phyloP scores from a whole-genome alignment of 306 rosid species.

The Arachis stenosperma region DNA sequence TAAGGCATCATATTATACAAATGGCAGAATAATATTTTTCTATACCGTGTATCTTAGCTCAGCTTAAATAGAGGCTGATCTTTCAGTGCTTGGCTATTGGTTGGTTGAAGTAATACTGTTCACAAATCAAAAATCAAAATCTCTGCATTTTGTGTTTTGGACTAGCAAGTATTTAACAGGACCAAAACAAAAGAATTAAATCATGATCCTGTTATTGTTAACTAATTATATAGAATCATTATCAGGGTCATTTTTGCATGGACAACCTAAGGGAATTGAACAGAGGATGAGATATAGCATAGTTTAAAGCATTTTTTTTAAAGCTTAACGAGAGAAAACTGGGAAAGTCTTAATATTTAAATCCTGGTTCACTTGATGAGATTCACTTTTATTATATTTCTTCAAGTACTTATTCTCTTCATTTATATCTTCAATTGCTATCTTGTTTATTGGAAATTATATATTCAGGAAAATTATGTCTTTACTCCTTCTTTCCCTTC shows the following conservation, averaged over 20 bases:
- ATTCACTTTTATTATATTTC: constrained; percentile 16
- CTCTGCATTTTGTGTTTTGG: neutral
- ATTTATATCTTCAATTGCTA: constrained; percentile 17
- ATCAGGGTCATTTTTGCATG: neutral
- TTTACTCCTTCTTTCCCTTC: neutral
- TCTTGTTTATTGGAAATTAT: neutral
- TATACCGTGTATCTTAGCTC: constrained; percentile 1
- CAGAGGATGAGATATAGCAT: constrained; percentile 4
- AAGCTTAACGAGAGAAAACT: neutral
- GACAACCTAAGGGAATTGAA: constrained; percentile 20
- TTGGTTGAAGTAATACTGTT: constrained; percentile 21
- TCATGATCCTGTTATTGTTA: constrained; percentile 4
- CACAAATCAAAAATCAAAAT: neutral
- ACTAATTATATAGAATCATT: constrained; percentile 18
- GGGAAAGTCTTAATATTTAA: constrained; percentile 23
- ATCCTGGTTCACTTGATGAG: constrained; percentile 26
- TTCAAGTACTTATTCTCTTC: constrained; percentile 25
- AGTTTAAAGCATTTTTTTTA: constrained; percentile 27
- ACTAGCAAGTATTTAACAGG: neutral
- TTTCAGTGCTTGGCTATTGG: constrained; percentile 7
- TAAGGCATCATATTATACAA: constrained; percentile 10
- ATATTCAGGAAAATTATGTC: constrained; percentile 15
- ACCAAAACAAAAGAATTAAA: neutral
- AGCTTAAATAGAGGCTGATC: constrained; percentile 2
- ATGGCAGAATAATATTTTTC: constrained; percentile 24